A percentile compares a stretch with the other conserved stretches of the same genome.
These are phyloP conservation scores for Gomphus sp. DNA, from an alignment of 1,284 basidiomycete genomes.

Conservation along the genomic window DNA sequence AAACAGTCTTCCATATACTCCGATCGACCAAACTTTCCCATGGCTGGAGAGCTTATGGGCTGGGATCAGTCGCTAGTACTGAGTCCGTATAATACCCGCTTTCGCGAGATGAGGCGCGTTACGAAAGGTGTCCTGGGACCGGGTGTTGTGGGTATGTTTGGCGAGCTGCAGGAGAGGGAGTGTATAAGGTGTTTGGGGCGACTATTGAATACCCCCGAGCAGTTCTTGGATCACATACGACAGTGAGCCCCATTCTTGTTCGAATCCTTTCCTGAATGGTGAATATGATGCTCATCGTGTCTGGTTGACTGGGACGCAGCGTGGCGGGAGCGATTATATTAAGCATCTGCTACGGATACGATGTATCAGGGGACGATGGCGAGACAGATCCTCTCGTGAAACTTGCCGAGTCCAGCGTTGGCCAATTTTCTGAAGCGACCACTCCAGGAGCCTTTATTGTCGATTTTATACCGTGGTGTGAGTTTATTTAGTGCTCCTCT, in stretches of 20 bases:
- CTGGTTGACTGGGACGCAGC: background rate
- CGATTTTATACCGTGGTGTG: background rate
- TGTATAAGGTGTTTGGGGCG: slow-evolving; percentile 16
- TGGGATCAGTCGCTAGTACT: too few relatives aligned
- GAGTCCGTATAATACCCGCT: too few relatives aligned
- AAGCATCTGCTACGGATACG: background rate
- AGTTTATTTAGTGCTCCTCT: background rate
- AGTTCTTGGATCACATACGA: slow-evolving; percentile 34
- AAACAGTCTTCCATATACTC: slow-evolving; percentile 15
- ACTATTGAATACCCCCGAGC: slow-evolving; percentile 32
- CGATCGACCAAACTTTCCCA: slow-evolving; percentile 9
- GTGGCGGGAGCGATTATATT: background rate
- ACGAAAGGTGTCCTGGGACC: too few relatives aligned
- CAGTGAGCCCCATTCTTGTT: slow-evolving; percentile 17
- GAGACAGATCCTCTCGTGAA: background rate
- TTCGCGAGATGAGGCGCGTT: too few relatives aligned
- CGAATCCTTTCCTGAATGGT: background rate
- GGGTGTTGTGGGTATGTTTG: too few relatives aligned
- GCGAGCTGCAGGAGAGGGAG: too few relatives aligned
- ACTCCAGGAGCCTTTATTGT: background rate
- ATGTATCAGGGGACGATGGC: background rate
- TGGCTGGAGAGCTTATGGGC: background rate
- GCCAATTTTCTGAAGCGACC: background rate
- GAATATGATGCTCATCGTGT: background rate
- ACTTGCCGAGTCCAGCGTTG: background rate